Percentiles rank a stretch among this genome's conserved stretches.
Evolutionary conservation across 345 rosid species (phyloP).

Genomic region (Citrus trifoliata): DNA sequence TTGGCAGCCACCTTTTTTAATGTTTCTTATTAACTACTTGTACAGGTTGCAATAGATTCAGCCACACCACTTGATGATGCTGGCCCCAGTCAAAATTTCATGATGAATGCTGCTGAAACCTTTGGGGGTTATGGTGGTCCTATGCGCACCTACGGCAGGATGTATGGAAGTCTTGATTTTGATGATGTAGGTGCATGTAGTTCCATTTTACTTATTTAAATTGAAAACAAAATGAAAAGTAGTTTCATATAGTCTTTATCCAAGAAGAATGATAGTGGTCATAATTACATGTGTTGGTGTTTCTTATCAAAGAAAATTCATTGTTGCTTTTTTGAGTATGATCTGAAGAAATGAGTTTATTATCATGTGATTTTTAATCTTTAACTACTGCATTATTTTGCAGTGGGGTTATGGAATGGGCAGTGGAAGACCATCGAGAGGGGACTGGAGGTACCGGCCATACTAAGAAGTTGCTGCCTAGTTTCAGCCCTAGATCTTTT

Average conservation of each 20-base stretch:
- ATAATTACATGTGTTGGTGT: not conserved
- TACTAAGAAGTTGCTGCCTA: slow-evolving; percentile 32
- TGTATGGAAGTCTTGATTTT: slow-evolving; percentile 73
- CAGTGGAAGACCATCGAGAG: slow-evolving; percentile 65
- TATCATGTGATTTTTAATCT: not conserved
- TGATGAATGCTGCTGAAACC: slow-evolving; percentile 47
- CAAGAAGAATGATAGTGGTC: not conserved
- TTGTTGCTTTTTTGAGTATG: not conserved
- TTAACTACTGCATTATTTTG: slow-evolving; percentile 8
- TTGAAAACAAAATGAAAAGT: no score
- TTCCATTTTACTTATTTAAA: not conserved
- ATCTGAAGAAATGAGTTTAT: not conserved
- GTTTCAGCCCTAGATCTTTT: not conserved
- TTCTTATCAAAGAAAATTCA: not conserved
- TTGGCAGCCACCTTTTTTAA: not conserved
- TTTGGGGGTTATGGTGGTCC: slow-evolving; percentile 88
- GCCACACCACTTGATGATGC: slow-evolving; percentile 92
- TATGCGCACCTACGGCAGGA: slow-evolving; percentile 66
- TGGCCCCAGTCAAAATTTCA: slow-evolving; percentile 58
- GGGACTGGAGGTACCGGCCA: slow-evolving; percentile 92
- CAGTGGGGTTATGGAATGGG: slow-evolving; percentile 82
- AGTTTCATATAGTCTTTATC: not conserved
- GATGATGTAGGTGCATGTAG: slow-evolving; percentile 55
- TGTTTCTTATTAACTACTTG: slow-evolving; percentile 3
- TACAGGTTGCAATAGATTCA: slow-evolving; percentile 94